A percentile compares a stretch with the other conserved stretches of the same genome.
Evolutionary conservation across 345 rosid species (phyloP).

Genomic region (sweet orange (Citrus sinensis)): DNA sequence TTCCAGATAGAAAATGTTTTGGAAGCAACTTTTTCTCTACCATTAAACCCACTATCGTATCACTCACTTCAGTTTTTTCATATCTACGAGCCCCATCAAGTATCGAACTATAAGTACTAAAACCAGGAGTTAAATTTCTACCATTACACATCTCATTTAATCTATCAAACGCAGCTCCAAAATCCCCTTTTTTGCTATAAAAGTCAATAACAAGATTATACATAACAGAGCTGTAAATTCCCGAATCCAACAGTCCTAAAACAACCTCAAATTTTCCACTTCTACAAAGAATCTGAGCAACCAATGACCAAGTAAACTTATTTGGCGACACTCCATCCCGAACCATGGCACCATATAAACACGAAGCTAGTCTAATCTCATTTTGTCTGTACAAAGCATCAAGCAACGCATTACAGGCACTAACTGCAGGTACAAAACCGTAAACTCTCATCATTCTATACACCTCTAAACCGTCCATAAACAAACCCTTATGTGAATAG

Average conservation of each 20-base stretch:
- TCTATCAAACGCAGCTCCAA: constrained; percentile 36
- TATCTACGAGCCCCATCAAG: constrained; percentile 69
- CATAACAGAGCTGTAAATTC: constrained; percentile 44
- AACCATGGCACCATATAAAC: constrained; percentile 52
- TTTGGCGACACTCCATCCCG: constrained; percentile 35
- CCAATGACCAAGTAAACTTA: constrained; percentile 46
- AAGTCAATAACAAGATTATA: constrained; percentile 48
- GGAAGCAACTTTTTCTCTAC: constrained; percentile 39
- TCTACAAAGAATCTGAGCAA: constrained; percentile 49
- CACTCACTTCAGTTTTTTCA: constrained; percentile 36
- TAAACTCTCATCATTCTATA: constrained; percentile 31
- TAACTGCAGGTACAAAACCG: constrained; percentile 34
- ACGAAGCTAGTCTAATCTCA: constrained; percentile 44
- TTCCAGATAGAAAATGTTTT: neutral
- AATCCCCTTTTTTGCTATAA: constrained; percentile 48
- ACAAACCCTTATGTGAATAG: constrained; percentile 37
- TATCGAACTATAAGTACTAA: constrained; percentile 41
- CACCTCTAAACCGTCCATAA: constrained; percentile 44
- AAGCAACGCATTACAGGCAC: constrained; percentile 51
- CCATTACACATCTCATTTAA: constrained; percentile 45
- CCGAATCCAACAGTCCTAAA: constrained; percentile 42
- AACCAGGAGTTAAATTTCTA: constrained; percentile 43
- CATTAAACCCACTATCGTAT: constrained; percentile 41
- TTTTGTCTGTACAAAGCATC: constrained; percentile 34
- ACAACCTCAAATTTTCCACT: constrained; percentile 42